A percentile compares a stretch with the other conserved stretches of the same genome.
These are phyloP conservation scores for Yamadazyma jaroonii DNA, from an alignment of 1,139 yeast genomes.

Conservation along the genomic window DNA sequence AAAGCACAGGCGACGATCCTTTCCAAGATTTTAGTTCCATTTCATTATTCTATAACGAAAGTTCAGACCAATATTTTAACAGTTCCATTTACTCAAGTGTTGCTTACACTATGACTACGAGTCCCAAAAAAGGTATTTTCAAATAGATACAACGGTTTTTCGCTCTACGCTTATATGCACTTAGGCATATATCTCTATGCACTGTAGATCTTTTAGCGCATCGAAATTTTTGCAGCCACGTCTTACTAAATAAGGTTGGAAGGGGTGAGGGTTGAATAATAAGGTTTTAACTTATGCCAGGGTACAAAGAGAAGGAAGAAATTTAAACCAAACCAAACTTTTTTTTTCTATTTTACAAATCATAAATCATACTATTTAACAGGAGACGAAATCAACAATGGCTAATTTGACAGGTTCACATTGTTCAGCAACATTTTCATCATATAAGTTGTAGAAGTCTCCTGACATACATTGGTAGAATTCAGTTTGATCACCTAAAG, in stretches of 20 bases:
- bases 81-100: slow-evolving; percentile 60
- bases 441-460: slow-evolving; percentile 78
- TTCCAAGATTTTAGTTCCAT: slow-evolving; percentile 87
- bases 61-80: slow-evolving; percentile 22
- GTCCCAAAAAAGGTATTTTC: slow-evolving; percentile 13
- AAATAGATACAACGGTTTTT: slow-evolving; percentile 1
- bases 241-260: not conserved
- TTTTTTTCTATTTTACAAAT: not conserved
- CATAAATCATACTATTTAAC: slow-evolving; percentile 33
- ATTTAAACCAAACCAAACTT: not conserved
- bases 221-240: too few species aligned
- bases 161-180: not conserved
- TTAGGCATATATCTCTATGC: not conserved
- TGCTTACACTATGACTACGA: slow-evolving; percentile 54
- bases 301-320: too few species aligned
- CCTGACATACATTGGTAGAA: slow-evolving; percentile 84
- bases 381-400: slow-evolving; percentile 60
- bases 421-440: slow-evolving; percentile 62
- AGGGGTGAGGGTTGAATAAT: too few species aligned
- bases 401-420: slow-evolving; percentile 64
- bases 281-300: too few species aligned
- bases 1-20: slow-evolving; percentile 54
- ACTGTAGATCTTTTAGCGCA: not conserved
- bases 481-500: slow-evolving; percentile 59
- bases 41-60: slow-evolving; percentile 75